Evolutionary conservation across 192 early-diverging fungal species (phyloP), one percentile per base, ranked within the genome.

Genomic region (Spinellus fusiger): DNA sequence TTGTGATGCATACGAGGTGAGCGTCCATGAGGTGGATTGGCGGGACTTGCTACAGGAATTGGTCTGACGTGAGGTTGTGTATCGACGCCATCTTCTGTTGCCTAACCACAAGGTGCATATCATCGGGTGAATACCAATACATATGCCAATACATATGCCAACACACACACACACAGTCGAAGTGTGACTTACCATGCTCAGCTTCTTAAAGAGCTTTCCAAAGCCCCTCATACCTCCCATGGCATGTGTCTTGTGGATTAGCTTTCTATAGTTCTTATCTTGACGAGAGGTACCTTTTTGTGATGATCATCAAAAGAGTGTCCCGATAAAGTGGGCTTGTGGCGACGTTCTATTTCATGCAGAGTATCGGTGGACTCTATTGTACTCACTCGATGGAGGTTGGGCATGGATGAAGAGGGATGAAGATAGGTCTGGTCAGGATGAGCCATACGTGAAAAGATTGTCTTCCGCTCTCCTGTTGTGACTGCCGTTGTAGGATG

Each of bases 201-300:
- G 20, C 16, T 60, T 60, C 25, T 60, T 64, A 18, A 64, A 54
- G 2, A 64, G 40, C 15, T 55, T 54, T 16, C 62, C 62, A 51
- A 64, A 48, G 1, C 62, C 52, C 48, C 33, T 3, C 2, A 51
- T 35, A 57, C 16, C 54, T 10, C 27, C 31, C n/a, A 7, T 49
- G 13, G 40, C 3, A 18, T 12, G 13, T 5, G 40, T 12, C 40
- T 44, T n/a, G 10, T 12, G 18, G 10, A 12, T 12, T 3, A 37
- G 13, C 7, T 37, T 37, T 9, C 5, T 9, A 37, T 37, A 37
- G 13, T 5, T 13, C 7, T 13, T 37, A 9, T 37, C 18, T 2
- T n/a, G 10, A n/a, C 18, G 3, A 44, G 40, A 44, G 35, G 6
- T 37, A 44, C 40, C 40, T 44, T 44, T 2, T 18, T 12, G 18